A percentile compares a stretch with the other conserved stretches of the same genome.
Evolutionary conservation across 2,329 filamentous ascomycete species (phyloP).

Genomic region (Arthrobotrys megalospora): DNA sequence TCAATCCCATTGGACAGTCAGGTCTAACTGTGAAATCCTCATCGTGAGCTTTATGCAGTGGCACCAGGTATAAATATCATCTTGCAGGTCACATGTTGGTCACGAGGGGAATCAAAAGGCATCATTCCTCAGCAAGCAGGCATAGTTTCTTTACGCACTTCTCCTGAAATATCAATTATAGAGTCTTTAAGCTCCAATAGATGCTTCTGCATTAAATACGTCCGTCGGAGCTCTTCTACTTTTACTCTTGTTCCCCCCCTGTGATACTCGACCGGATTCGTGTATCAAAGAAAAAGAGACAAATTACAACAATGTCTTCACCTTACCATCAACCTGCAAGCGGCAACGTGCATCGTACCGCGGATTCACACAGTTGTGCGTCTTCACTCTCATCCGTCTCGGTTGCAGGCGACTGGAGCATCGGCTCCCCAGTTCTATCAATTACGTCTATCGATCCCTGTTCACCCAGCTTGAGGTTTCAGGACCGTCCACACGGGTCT

Average conservation of each 20-base stretch:
- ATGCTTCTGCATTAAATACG: slow-evolving; percentile 25
- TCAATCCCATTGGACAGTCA: neutral
- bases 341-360: neutral
- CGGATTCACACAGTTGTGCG: slow-evolving; percentile 29
- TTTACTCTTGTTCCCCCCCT: neutral
- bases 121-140: neutral
- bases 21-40: neutral
- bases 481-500: slow-evolving; percentile 25
- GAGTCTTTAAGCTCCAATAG: slow-evolving; percentile 20
- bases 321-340: neutral
- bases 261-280: slow-evolving; percentile 15
- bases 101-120: slow-evolving; percentile 32
- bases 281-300: neutral
- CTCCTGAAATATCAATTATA: slow-evolving; percentile 32
- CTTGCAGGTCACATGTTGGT: slow-evolving; percentile 52
- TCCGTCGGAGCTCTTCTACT: slow-evolving; percentile 28
- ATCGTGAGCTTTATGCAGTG: slow-evolving; percentile 1
- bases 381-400: slow-evolving; percentile 23
- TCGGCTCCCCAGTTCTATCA: slow-evolving; percentile 50
- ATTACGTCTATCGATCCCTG: slow-evolving; percentile 55
- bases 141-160: slow-evolving; percentile 19
- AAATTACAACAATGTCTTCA: slow-evolving; percentile 27
- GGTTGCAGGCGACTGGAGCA: slow-evolving; percentile 36
- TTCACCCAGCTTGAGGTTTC: slow-evolving; percentile 48
- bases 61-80: slow-evolving; percentile 51